Conservation (phyloP, 768 basidiomycete genomes). For the Chalciporus pseudorubinellus region DNA sequence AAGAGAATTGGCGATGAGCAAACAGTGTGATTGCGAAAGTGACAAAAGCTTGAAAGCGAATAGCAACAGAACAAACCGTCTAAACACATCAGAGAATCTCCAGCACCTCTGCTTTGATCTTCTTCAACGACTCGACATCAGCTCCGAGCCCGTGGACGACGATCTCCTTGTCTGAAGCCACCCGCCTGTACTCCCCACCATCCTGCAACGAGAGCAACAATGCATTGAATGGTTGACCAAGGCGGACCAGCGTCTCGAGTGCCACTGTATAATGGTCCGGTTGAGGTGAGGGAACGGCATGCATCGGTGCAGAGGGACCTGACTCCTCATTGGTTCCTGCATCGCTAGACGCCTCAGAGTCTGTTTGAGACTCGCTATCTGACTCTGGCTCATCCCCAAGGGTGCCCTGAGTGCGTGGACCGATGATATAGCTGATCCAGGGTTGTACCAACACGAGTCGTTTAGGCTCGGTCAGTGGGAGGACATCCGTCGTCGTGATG, state of each 20-base stretch:
- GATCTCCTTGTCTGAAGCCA: background rate
- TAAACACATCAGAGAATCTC: background rate
- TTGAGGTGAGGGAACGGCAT: no score
- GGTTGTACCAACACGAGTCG: background rate
- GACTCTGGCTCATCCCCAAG: background rate
- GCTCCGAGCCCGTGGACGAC: background rate
- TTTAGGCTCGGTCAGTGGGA: background rate
- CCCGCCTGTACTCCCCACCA: background rate
- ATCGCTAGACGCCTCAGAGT: background rate
- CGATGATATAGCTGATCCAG: background rate
- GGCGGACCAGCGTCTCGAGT: background rate
- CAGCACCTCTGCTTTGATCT: no score
- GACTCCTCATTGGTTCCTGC: background rate
- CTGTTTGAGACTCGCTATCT: no score
- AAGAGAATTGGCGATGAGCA: background rate
- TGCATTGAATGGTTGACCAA: background rate
- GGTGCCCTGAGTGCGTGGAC: no score
- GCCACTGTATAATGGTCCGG: background rate
- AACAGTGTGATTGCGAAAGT: no score
- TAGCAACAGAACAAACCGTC: no score
- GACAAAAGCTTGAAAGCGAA: no score
- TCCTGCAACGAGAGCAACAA: background rate
- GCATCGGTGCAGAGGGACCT: background rate
- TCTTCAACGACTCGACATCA: no score
- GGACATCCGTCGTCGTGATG: no score